Evolutionary conservation across 306 rosid genomes (phyloP), one percentile per base, ranked within the genome.

Genomic region (Pterocarpus santalinus): DNA sequence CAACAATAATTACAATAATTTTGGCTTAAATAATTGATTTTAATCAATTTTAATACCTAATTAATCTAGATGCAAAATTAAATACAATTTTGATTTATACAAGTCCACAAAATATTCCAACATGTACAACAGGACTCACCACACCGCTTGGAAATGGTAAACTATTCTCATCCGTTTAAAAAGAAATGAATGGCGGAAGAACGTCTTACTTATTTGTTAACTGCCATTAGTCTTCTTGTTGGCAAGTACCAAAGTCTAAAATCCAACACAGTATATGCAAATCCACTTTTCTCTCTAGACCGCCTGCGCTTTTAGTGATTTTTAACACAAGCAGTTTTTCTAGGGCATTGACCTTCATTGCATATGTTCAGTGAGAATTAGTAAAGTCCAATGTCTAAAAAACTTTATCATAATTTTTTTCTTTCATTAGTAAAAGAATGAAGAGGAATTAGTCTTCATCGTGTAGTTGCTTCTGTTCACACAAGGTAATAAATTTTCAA

Each of bases 311-410:
- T 39, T 39, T 39, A 4, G 4, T 11, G 2, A 33, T 16, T 76
- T 65, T 63, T 30, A 51, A 76, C 28, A 65, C 44, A 36, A 51
- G 16, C 33, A 2, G 28, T 15, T 41, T 33, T 32, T 63, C 7
- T 16, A 16, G 51, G 62, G 52, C 70, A 28, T 69, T 58, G 82
- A 46, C 77, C 44, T 44, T 7, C 56, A 53, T 51, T 65, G 65
- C 69, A 65, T n/a, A 33, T 5, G 10, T 22, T 52, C 36, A 57
- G 69, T 10, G 64, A 57, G 71, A 65, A 65, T 75, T 53, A 56
- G 44, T 44, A 39, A 43, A 2, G 0, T 41, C 16, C 32, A 47
- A 12, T 16, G 33, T 5, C 13, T 47, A 28, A 15, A 22, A 33
- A 16, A 33, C 62, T 34, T 43, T 22, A 47, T 33, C 35, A 12